Conservation (phyloP, 768 basidiomycete genomes). For the Naganishia kalamii region DNA sequence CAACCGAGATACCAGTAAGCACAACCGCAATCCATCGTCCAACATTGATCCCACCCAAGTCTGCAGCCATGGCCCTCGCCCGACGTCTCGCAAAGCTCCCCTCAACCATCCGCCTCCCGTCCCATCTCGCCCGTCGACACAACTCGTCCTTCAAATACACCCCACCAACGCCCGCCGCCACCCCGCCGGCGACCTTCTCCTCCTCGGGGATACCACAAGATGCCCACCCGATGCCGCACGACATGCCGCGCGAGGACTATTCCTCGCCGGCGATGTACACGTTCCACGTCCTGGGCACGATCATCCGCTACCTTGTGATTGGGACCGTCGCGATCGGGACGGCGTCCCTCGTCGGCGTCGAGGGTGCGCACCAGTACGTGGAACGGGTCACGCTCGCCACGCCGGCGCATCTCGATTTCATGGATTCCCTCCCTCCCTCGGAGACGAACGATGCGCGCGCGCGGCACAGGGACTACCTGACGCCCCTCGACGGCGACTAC, state of each 20-base stretch:
- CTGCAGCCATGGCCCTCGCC: neutral
- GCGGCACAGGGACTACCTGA: neutral
- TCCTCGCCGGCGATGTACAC: slow-evolving; percentile 39
- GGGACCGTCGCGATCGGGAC: slow-evolving; percentile 23
- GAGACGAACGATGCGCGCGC: neutral
- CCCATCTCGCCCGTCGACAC: neutral
- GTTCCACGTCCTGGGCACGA: slow-evolving; percentile 32
- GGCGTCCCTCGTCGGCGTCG: slow-evolving; percentile 19
- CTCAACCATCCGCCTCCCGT: neutral
- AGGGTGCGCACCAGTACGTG: slow-evolving; percentile 26
- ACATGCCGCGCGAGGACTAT: slow-evolving; percentile 40
- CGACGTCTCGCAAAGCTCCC: neutral
- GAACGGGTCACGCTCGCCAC: slow-evolving; percentile 24
- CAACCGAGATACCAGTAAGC: too few relatives aligned
- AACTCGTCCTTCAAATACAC: slow-evolving; percentile 7
- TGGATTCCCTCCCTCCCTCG: neutral
- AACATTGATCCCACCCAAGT: neutral
- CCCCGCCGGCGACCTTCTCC: slow-evolving; percentile 7
- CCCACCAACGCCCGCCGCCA: neutral
- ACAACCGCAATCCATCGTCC: neutral
- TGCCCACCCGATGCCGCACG: slow-evolving; percentile 28
- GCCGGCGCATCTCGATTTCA: slow-evolving; percentile 24
- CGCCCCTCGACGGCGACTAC: neutral
- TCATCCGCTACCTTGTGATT: slow-evolving; percentile 33
- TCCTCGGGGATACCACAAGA: slow-evolving; percentile 1